Conservation (phyloP, 225 moss, liverwort and hornwort species). For the Sphagnum contortum region DNA sequence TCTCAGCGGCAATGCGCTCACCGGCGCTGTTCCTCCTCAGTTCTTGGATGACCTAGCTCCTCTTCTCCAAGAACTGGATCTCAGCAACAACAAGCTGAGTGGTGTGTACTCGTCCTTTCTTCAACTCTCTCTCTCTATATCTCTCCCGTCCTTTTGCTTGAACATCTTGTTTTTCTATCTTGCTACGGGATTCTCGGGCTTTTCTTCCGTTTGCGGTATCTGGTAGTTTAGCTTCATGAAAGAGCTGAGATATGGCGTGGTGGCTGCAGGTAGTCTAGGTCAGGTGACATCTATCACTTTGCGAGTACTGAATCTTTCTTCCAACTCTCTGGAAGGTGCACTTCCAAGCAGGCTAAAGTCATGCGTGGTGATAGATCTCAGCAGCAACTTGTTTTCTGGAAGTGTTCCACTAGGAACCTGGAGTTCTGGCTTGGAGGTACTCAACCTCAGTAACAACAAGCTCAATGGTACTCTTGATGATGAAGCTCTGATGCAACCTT, state of each 20-base stretch:
- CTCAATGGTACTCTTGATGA: slow-evolving; percentile 30
- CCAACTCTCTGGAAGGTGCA: slow-evolving; percentile 28
- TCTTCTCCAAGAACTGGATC: slow-evolving; percentile 42
- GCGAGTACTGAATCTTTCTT: slow-evolving; percentile 34
- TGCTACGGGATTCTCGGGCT: no score
- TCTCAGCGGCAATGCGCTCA: slow-evolving; percentile 36
- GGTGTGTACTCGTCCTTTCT: slow-evolving; percentile 8
- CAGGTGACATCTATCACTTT: slow-evolving; percentile 41
- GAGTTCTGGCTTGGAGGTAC: slow-evolving; percentile 29
- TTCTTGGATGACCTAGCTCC: slow-evolving; percentile 33
- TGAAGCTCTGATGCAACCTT: slow-evolving; percentile 24
- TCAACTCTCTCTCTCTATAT: no score
- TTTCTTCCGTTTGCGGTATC: no score
- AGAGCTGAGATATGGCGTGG: no score
- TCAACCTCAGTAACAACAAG: slow-evolving; percentile 44
- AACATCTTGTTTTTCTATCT: no score
- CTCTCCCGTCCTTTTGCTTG: no score
- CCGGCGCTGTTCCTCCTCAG: slow-evolving; percentile 30
- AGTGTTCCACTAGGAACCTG: slow-evolving; percentile 30
- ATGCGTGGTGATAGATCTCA: slow-evolving; percentile 40
- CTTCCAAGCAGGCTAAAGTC: slow-evolving; percentile 36
- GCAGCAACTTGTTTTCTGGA: slow-evolving; percentile 36
- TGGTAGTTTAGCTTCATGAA: no score
- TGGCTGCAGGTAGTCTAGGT: slow-evolving; percentile 29
- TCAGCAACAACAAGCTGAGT: slow-evolving; percentile 34